Base-by-base conservation (phyloP, 192 early-diverging fungal genomes). In the Coemansia sp. region DNA sequence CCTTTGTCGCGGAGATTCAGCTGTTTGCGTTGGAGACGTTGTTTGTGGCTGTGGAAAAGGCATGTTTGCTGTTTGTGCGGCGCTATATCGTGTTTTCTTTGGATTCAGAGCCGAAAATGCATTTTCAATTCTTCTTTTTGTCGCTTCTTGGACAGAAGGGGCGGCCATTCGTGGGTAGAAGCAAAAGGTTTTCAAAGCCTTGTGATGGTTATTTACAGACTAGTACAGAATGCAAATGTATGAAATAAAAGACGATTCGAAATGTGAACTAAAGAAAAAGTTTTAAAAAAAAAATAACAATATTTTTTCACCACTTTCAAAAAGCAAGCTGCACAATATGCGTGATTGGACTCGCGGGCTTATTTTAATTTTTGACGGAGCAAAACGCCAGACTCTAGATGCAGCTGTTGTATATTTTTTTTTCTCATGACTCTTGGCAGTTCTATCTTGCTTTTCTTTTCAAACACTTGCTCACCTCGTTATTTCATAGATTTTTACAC, bases 101-200 rank as follows among this genome's bases (percentile, higher is more conserved):
- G 69, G 33, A 36, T 64, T 49, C 18, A 82, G 65, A 10, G 64
- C 59, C 10, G 70, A 66, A 22, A 82, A 54, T 7, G 79, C 74
- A 32, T 31, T 76, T 18, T 76, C 79, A 12, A 82, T 66, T 52
- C 79, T 64, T 49, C 71, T 18, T 34, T 82, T 82, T 5, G 74
- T 66, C 29, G 45, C 7, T 3, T 82, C 79, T 14, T 63, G 67
- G 17, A 56, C 56, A n/a, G 72, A 58, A 11, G 68, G 48, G 7
- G 79, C 56, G 10, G 79, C 66, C 79, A 82, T 82, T 22, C 42
- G 28, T 61, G 16, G 3, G 33, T 11, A 25, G 12, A 32, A n/a
- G 17, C 18, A 30, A 34, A 34, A 58, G 5, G 32, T 8, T 33
- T 31, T 20, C 30, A 40, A 22, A 30, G 32, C 29, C 38, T n/a